Conservation (phyloP, 2,329 filamentous ascomycete species). For the Pseudogymnoascus sp. region DNA sequence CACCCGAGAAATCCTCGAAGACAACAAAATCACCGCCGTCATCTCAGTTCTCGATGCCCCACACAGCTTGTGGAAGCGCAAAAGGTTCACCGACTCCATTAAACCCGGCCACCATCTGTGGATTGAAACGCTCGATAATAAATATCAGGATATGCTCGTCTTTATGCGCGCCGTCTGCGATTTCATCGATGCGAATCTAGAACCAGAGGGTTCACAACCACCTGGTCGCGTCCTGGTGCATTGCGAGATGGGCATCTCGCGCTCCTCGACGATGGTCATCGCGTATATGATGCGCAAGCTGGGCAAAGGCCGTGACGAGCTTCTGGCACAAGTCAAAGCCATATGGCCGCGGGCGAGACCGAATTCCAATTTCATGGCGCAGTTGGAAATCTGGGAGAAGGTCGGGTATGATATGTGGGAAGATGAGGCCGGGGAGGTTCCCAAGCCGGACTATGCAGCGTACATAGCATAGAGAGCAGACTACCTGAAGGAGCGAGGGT, state of each 20-base stretch:
- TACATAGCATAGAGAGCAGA: constrained; percentile 14
- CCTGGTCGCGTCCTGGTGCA: constrained; percentile 23
- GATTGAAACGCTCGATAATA: constrained; percentile 13
- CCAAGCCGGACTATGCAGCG: constrained; percentile 23
- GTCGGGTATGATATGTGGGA: constrained; percentile 26
- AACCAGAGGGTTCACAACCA: not conserved
- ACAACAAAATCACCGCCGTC: constrained; percentile 19
- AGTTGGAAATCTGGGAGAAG: constrained; percentile 27
- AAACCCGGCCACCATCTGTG: constrained; percentile 10
- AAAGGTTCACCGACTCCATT: constrained; percentile 9
- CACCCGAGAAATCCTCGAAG: constrained; percentile 11
- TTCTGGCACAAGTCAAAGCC: constrained; percentile 18
- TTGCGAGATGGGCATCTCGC: constrained; percentile 15
- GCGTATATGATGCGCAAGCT: constrained; percentile 15
- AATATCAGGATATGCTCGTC: constrained; percentile 13
- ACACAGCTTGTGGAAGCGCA: too few species aligned
- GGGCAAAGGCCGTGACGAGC: constrained; percentile 13
- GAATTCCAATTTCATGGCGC: constrained; percentile 26
- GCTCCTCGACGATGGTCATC: not conserved
- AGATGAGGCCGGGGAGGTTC: constrained; percentile 19
- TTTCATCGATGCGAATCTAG: constrained; percentile 17
- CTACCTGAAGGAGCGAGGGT: constrained; percentile 13
- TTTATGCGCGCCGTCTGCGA: constrained; percentile 15
- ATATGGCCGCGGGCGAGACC: constrained; percentile 21
- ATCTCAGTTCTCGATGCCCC: constrained; percentile 12